Conservation (phyloP, 805 yeast genomes). For the Kregervanrija delftensis region DNA sequence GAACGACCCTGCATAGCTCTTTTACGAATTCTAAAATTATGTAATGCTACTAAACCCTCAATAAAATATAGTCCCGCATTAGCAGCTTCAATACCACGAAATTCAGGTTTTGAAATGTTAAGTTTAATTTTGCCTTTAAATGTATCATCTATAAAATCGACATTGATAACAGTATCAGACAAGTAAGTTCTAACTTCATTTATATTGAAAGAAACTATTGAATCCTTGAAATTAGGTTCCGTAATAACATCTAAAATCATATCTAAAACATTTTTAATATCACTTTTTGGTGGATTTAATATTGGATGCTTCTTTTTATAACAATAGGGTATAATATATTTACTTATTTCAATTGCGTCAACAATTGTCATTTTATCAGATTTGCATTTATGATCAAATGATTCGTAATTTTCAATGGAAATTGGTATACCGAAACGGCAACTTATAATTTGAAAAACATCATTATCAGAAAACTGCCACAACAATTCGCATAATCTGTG, state of each 20-base stretch:
- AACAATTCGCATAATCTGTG: conserved; percentile 39
- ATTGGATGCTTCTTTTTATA: conserved; percentile 54
- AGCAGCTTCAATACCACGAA: conserved; percentile 31
- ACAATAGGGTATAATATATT: conserved; percentile 48
- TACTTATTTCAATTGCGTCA: conserved; percentile 29
- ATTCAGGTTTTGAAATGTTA: conserved; percentile 21
- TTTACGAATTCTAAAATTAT: conserved; percentile 64
- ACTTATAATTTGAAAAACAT: conserved; percentile 67
- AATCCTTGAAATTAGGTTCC: conserved; percentile 44
- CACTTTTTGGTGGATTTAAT: conserved; percentile 54
- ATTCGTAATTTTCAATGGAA: conserved; percentile 50
- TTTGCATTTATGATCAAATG: conserved; percentile 57
- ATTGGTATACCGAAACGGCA: conserved; percentile 72
- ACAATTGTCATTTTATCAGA: conserved; percentile 32
- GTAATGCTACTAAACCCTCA: conserved; percentile 60
- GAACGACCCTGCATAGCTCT: conserved; percentile 74
- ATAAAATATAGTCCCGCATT: conserved; percentile 58
- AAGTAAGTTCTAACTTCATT: conserved; percentile 40
- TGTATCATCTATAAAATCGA: conserved; percentile 39
- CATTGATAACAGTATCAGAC: conserved; percentile 35
- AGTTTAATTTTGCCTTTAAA: conserved; percentile 42
- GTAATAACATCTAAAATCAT: conserved; percentile 65
- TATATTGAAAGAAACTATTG: conserved; percentile 39
- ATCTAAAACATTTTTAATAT: conserved; percentile 68
- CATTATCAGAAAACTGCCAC: conserved; percentile 47